A percentile compares a stretch with the other conserved stretches of the same genome.
Conservation (phyloP, 495 filamentous ascomycete species). For the Penicillium longicatenatum region DNA sequence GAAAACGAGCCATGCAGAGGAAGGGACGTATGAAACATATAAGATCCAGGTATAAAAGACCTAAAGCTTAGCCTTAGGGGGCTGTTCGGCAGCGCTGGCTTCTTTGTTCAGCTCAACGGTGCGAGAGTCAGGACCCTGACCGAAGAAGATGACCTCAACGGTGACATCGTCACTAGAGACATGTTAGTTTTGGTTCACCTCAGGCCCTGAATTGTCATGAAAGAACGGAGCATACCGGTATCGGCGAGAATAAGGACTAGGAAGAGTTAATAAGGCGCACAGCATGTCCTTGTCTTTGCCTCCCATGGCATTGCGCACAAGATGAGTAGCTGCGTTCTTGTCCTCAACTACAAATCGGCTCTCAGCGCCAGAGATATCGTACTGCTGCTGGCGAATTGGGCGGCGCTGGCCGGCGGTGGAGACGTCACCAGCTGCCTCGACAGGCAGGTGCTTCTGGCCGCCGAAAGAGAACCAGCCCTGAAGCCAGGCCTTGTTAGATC, state of each 20-base stretch:
- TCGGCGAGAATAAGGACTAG: constrained; percentile 83
- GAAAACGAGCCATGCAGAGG: not conserved
- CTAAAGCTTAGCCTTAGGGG: constrained; percentile 16
- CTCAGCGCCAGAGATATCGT: constrained; percentile 67
- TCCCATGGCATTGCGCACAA: constrained; percentile 93
- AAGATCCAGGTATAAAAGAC: not conserved
- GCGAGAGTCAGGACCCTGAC: constrained; percentile 71
- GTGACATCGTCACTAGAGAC: constrained; percentile 81
- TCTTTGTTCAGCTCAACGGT: constrained; percentile 82
- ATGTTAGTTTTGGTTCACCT: not conserved
- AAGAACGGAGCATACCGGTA: constrained; percentile 65
- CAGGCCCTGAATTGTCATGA: not conserved
- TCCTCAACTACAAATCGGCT: constrained; percentile 91
- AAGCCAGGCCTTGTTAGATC: constrained; percentile 47
- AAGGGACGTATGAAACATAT: not conserved
- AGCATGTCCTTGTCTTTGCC: constrained; percentile 94
- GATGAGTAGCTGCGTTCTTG: constrained; percentile 93
- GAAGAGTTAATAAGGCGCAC: constrained; percentile 88
- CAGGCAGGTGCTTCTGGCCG: constrained; percentile 50
- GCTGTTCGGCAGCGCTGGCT: constrained; percentile 67
- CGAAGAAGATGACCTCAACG: constrained; percentile 98
- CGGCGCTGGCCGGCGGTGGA: constrained; percentile 59
- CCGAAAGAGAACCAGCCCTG: constrained; percentile 53
- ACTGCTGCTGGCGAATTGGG: constrained; percentile 84
- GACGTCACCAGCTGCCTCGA: constrained; percentile 50